Conservation (phyloP, 1,139 yeast genomes). For the Yueomyces sp. region DNA sequence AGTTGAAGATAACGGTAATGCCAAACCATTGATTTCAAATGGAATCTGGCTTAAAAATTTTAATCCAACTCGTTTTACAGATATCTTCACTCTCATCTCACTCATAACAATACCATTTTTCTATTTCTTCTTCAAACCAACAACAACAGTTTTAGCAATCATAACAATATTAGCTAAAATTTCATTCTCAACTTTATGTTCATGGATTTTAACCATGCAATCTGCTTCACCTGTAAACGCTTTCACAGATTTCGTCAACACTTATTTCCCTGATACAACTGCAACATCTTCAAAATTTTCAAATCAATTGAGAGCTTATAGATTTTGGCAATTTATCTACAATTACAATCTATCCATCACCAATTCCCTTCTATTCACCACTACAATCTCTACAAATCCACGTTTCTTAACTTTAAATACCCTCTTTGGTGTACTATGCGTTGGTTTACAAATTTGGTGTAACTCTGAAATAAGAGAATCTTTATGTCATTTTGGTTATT, state of each 20-base stretch:
- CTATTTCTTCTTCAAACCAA: constrained; percentile 33
- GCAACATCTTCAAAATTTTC: constrained; percentile 45
- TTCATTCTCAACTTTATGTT: constrained; percentile 41
- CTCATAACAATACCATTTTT: constrained; percentile 33
- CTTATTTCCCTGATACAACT: constrained; percentile 28
- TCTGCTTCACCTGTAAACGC: constrained; percentile 25
- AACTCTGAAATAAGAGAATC: constrained; percentile 59
- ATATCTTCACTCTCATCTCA: constrained; percentile 42
- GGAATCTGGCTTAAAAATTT: constrained; percentile 38
- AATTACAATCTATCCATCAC: constrained; percentile 36
- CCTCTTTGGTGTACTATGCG: constrained; percentile 43
- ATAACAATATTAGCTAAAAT: constrained; percentile 41
- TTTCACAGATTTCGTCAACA: too few species aligned
- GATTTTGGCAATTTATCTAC: constrained; percentile 67
- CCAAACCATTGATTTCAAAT: constrained; percentile 47
- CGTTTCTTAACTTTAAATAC: constrained; percentile 3
- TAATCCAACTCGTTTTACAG: constrained; percentile 53
- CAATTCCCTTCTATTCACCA: constrained; percentile 26
- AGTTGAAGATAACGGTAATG: constrained; percentile 27
- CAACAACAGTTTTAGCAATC: constrained; percentile 28
- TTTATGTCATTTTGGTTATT: constrained; percentile 82
- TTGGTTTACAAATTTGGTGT: constrained; percentile 60
- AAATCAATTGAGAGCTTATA: constrained; percentile 29
- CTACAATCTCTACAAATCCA: constrained; percentile 21
- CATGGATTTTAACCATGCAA: constrained; percentile 45